Evolutionary conservation across 192 early-diverging fungal genomes (phyloP).

Genomic region (Backusella tarrabulga): DNA sequence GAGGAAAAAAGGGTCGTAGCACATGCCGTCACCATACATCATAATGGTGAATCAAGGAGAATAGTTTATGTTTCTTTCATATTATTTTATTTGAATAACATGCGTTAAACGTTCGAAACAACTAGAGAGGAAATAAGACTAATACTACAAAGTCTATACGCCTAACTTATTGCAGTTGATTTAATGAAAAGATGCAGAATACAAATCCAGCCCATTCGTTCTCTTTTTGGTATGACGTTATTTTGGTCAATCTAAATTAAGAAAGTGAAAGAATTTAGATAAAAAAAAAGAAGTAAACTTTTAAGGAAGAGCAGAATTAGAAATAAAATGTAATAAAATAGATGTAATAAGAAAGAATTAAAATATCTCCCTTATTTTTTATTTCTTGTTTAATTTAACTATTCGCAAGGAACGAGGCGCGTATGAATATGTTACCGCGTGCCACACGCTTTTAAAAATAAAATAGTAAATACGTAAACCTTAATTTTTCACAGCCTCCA

Average conservation of each 20-base stretch:
- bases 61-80: background rate
- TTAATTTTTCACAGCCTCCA: background rate
- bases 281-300: background rate
- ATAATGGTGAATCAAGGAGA: background rate
- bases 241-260: background rate
- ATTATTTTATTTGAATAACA: background rate
- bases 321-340: background rate
- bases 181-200: background rate
- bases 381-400: background rate
- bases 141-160: background rate
- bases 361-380: background rate
- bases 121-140: background rate
- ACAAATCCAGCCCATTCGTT: background rate
- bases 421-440: background rate
- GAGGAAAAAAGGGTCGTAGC: background rate
- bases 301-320: background rate
- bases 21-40: background rate
- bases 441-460: slow-evolving; percentile 4
- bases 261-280: background rate
- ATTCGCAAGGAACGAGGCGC: background rate
- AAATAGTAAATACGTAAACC: background rate
- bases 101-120: background rate
- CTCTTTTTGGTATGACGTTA: background rate
- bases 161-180: background rate
- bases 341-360: background rate